Evolutionary conservation across 345 rosid species (phyloP).

Genomic region (Eucalyptus grandis): DNA sequence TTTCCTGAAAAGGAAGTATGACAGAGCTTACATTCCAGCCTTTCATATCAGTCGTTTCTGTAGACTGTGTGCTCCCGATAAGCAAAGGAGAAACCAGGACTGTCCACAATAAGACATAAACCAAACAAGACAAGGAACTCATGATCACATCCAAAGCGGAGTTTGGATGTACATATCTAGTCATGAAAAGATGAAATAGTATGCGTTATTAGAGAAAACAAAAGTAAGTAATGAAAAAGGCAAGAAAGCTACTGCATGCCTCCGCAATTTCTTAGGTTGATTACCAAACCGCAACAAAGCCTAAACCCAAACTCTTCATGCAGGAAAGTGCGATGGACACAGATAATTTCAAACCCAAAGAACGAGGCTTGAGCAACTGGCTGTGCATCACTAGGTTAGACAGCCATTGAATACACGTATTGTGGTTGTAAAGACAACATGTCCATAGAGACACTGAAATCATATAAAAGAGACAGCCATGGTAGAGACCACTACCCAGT

Average conservation of each 20-base stretch:
- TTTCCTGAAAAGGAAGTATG: background rate
- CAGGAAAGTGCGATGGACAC: background rate
- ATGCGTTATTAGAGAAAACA: background rate
- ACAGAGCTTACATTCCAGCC: background rate
- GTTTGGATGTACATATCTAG: background rate
- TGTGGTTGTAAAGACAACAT: background rate
- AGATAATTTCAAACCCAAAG: background rate
- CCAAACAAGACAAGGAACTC: background rate
- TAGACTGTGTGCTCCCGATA: background rate
- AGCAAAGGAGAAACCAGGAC: background rate
- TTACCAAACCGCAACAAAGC: background rate
- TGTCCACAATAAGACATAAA: background rate
- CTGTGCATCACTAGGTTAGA: background rate
- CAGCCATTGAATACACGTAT: background rate
- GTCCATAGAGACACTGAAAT: background rate
- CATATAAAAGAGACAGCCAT: background rate
- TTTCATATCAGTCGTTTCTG: background rate
- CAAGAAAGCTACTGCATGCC: background rate
- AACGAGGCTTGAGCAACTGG: background rate
- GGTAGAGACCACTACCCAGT: background rate
- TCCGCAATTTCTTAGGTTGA: background rate
- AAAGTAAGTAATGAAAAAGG: background rate
- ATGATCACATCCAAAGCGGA: background rate
- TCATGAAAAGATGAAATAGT: background rate
- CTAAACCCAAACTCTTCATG: background rate